A percentile compares a stretch with the other conserved stretches of the same genome.
Conservation (phyloP, 2,329 filamentous ascomycete species). For the Dactylellina drechsleri region DNA sequence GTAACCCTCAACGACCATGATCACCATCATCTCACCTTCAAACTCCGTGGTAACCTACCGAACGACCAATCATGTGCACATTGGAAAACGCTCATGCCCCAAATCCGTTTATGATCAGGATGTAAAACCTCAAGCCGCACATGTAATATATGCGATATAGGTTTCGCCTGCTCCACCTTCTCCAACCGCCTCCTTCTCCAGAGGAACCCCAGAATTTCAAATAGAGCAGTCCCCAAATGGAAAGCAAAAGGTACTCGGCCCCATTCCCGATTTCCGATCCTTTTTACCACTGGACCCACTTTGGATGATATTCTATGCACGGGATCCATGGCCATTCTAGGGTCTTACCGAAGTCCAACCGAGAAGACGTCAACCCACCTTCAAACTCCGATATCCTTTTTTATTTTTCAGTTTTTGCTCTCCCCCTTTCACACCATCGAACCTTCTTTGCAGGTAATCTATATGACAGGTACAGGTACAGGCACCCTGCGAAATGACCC, state of each 20-base stretch:
- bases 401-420: not conserved
- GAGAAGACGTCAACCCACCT: conserved; percentile 44
- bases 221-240: not conserved
- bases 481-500: conserved; percentile 22
- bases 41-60: conserved; percentile 20
- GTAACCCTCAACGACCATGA: too few species aligned
- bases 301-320: conserved; percentile 6
- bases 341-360: conserved; percentile 55
- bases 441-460: conserved; percentile 21
- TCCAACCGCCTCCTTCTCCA: not conserved
- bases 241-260: conserved; percentile 27
- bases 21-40: conserved; percentile 15
- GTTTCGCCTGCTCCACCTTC: not conserved
- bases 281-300: conserved; percentile 32
- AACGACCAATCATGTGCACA: conserved; percentile 21
- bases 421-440: conserved; percentile 5
- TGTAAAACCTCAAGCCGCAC: not conserved
- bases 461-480: not conserved
- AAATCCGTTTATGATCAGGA: conserved; percentile 3
- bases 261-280: conserved; percentile 55
- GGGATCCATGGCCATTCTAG: conserved; percentile 45
- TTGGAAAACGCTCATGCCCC: not conserved
- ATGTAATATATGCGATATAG: not conserved
- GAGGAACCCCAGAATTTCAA: not conserved
- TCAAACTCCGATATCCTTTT: conserved; percentile 44